Base-by-base conservation (phyloP, 2,329 filamentous ascomycete species). In the Phaeosphaeriaceae sp. region DNA sequence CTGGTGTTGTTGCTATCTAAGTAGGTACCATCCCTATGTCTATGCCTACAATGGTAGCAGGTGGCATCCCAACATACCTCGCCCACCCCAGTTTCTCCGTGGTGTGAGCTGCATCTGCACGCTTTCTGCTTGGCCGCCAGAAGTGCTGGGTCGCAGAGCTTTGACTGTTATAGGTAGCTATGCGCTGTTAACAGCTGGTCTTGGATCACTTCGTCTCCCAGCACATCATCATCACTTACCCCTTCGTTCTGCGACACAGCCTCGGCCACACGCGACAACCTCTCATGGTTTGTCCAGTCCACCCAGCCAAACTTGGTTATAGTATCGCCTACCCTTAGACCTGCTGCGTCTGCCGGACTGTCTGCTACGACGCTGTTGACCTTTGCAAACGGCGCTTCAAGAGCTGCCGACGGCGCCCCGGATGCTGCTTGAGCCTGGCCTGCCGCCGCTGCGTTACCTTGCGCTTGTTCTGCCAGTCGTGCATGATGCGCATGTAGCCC, bases 401-500 rank as follows among this genome's bases (percentile, higher is more conserved):
- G 62, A 7, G 75, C 58, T n/a, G 66, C 51, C 34, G 70, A 51
- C 37, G 58, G 49, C 52, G 61, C 52, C 46, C 60, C 64, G 36
- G 57, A 53, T 15, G 60, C 64, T 34, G 63, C 46, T n/a, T 59
- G 54, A 15, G 57, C 48, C 28, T 60, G 49, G 11, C 34, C 48
- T 29, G 54, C 46, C 34, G 63, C 48, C 41, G 64, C 68, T 39
- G 77, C 73, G 44, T 81, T 76, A 20, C 51, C 58, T 41, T 61
- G 60, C 26, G 63, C 61, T 39, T 78, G 76, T 53, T 84, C 81
- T 35, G 65, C 61, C 8, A 89, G 72, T 53, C 77, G 85, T n/a
- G 91, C 92, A 71, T 97, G 96, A 69, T 94, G 89, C 59, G 89
- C 87, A 69, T 97, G 91, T n/a, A 99, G 82, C 38, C 87, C 86